phyloP scores from a whole-genome alignment of 192 early-diverging fungal genomes.

The Lobosporangium transversale region DNA sequence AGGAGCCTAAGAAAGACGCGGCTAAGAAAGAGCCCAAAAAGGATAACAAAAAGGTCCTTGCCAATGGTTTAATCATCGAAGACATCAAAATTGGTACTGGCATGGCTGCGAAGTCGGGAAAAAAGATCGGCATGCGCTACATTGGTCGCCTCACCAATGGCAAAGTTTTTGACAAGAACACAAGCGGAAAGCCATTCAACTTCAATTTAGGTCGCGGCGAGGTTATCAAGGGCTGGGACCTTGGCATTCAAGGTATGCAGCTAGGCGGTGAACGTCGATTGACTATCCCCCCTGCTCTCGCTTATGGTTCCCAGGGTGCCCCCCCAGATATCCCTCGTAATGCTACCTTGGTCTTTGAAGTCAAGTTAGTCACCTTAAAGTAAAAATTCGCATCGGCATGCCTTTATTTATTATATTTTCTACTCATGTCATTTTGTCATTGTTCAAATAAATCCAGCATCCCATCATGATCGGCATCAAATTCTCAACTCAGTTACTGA shows the following conservation, averaged over 20 bases:
- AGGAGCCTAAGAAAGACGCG: slow-evolving; percentile 60
- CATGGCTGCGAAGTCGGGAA: slow-evolving; percentile 54
- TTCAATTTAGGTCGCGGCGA: slow-evolving; percentile 90
- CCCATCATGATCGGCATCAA: too few relatives aligned
- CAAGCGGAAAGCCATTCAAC: slow-evolving; percentile 87
- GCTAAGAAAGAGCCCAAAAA: slow-evolving; percentile 61
- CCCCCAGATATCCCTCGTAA: slow-evolving; percentile 94
- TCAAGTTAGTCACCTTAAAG: slow-evolving; percentile 83
- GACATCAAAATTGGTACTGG: slow-evolving; percentile 69
- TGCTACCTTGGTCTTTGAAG: slow-evolving; percentile 90
- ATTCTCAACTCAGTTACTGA: too few relatives aligned
- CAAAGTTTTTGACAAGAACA: slow-evolving; percentile 97
- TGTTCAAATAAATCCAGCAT: neutral
- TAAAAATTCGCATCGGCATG: slow-evolving; percentile 26
- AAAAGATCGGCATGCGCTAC: slow-evolving; percentile 86
- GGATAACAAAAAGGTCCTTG: slow-evolving; percentile 65
- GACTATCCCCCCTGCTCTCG: slow-evolving; percentile 85
- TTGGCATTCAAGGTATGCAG: slow-evolving; percentile 90
- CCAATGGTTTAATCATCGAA: slow-evolving; percentile 84
- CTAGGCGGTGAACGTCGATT: slow-evolving; percentile 91
- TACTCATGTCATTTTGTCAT: neutral
- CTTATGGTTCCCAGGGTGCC: slow-evolving; percentile 83
- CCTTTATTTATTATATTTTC: neutral
- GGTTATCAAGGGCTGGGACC: slow-evolving; percentile 98
- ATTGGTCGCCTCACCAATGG: slow-evolving; percentile 93